Evolutionary conservation across 163 green algal genomes (phyloP).

Genomic region (Scenedesmus sp.): DNA sequence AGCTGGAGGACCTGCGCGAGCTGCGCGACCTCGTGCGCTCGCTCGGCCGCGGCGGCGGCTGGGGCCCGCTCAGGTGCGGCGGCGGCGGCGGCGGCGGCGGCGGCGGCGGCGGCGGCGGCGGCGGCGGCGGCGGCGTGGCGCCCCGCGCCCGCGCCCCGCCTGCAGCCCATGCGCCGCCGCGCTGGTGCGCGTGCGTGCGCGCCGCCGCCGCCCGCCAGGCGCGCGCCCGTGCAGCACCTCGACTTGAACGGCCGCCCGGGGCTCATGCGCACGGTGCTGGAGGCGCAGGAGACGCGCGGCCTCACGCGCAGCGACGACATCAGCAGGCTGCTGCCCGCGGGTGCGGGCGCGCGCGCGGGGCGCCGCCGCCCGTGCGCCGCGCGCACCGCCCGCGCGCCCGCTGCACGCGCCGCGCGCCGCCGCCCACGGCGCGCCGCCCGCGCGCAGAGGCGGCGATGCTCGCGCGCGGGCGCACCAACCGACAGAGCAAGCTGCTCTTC

Average conservation of each 20-base stretch:
- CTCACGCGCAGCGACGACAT: slow-evolving; percentile 80
- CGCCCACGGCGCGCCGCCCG: slow-evolving; percentile 81
- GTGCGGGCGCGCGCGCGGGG: slow-evolving; percentile 81
- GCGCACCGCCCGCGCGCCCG: background rate
- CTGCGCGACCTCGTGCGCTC: slow-evolving; percentile 87
- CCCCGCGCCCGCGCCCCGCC: too few relatives aligned
- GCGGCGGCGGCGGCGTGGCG: too few relatives aligned
- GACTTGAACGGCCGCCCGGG: slow-evolving; percentile 70
- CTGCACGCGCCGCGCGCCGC: slow-evolving; percentile 80
- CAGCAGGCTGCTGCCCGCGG: slow-evolving; percentile 87
- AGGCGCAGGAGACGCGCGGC: slow-evolving; percentile 86
- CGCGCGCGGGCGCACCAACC: slow-evolving; percentile 69
- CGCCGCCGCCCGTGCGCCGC: slow-evolving; percentile 38
- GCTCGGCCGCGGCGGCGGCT: slow-evolving; percentile 82
- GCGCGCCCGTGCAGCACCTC: slow-evolving; percentile 64
- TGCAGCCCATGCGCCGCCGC: too few relatives aligned
- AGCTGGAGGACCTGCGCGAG: slow-evolving; percentile 83
- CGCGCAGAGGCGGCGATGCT: slow-evolving; percentile 80
- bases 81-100: too few relatives aligned
- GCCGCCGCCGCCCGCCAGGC: slow-evolving; percentile 51
- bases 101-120: too few relatives aligned
- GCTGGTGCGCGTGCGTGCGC: background rate
- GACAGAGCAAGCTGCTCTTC: slow-evolving; percentile 80
- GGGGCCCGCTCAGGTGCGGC: slow-evolving; percentile 62
- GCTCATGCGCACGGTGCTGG: slow-evolving; percentile 82